Evolutionary conservation across 805 yeast species (phyloP), one percentile per base, ranked within the genome.

Genomic region (Metschnikowia gruessii): DNA sequence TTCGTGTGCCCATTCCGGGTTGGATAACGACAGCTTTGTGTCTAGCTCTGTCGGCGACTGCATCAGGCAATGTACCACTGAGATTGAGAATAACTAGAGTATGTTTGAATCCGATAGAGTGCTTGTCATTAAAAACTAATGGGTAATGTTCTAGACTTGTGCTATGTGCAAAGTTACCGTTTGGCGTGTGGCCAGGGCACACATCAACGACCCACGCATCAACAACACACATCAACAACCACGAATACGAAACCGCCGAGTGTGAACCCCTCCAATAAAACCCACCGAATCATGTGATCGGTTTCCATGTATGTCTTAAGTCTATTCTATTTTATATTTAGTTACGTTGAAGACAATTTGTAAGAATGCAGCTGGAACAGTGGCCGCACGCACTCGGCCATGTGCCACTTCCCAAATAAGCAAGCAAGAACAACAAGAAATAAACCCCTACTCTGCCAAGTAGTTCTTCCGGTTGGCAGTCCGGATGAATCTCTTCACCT

Each of bases 401-500:
- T 30, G 17, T 13, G 10, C 15, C 33, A 4, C 33, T 30, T n/a
- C n/a, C n/a, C n/a, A n/a, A n/a, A n/a, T n/a, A n/a, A n/a, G n/a
- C n/a, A n/a, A n/a, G n/a, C n/a, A n/a, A n/a, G n/a, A n/a, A n/a
- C n/a, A n/a, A n/a, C 16, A 40, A 41, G 37, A 33, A 34, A 24
- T 26, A 28, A 41, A 24, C 32, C 44, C 34, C 30, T 45, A 52
- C 45, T 54, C 53, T n/a, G 57, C 78, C 54, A 92, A 70, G 64
- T 92, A 90, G 63, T 91, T 94, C 73, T 94, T 92, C 69, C 97
- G 83, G 66, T 85, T 90, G 16, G 96, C 98, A 22, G 99, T 94
- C 63, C 99, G 80, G 39, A 90, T 88, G 58, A 91, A 94, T 58
- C 97, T 82, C 66, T 96, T 80, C 58, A 87, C 73, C 72, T 87